These are phyloP conservation scores for Penicillium manginii DNA, from an alignment of 495 filamentous ascomycete genomes.

Conservation along the genomic window DNA sequence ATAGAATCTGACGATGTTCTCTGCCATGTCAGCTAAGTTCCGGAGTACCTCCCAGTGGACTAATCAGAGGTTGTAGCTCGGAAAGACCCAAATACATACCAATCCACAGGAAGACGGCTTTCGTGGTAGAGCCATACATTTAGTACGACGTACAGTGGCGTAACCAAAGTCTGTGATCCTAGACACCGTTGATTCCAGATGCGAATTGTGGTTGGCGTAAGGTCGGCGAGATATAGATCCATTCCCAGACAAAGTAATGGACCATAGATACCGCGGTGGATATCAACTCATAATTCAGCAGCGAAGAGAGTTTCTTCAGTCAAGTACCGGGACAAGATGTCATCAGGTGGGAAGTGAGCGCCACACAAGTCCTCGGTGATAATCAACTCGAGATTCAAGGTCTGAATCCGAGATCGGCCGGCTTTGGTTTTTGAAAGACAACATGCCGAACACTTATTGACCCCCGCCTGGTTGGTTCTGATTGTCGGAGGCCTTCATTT, in stretches of 20 bases:
- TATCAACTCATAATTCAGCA: background rate
- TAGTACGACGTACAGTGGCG: too few species aligned
- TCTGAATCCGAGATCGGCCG: background rate
- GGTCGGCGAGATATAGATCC: background rate
- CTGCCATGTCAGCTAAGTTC: too few species aligned
- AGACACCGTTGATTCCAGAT: too few species aligned
- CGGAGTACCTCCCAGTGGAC: too few species aligned
- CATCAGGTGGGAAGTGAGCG: background rate
- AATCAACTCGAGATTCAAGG: background rate
- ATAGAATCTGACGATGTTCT: too few species aligned
- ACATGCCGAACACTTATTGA: background rate
- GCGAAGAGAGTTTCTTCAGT: background rate
- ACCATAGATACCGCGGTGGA: background rate
- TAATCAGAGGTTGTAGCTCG: too few species aligned
- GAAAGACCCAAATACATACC: too few species aligned
- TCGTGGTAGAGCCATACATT: too few species aligned
- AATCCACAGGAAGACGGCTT: too few species aligned
- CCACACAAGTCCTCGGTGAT: background rate
- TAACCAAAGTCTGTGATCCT: too few species aligned
- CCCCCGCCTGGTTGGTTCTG: constrained; percentile 23
- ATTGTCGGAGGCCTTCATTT: constrained; percentile 29
- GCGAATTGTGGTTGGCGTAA: too few species aligned
- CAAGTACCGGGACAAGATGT: background rate
- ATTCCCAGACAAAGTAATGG: background rate
- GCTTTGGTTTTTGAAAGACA: background rate